phyloP scores from a whole-genome alignment of 2,329 filamentous ascomycete species.

The Didymella exigua region DNA sequence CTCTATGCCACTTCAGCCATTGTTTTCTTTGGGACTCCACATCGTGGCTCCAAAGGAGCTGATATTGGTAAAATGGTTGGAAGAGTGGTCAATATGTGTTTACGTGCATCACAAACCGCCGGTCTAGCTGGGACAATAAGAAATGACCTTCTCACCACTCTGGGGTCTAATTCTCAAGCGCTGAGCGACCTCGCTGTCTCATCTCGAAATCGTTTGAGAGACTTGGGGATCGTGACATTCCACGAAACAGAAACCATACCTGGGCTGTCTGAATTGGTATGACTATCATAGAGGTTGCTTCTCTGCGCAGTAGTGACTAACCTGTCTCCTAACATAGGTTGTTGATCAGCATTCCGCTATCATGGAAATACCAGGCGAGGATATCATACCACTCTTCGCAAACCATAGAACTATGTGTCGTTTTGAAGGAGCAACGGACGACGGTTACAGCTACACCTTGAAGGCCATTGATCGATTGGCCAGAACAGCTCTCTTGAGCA shows the following conservation, averaged over 20 bases:
- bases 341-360: neutral
- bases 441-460: neutral
- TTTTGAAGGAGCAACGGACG: neutral
- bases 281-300: neutral
- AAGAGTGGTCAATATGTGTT: neutral
- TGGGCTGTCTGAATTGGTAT: neutral
- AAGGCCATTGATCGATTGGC: neutral
- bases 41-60: neutral
- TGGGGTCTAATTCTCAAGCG: neutral
- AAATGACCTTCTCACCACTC: neutral
- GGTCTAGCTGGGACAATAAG: neutral
- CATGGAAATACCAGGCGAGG: neutral
- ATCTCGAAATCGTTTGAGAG: neutral
- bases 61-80: neutral
- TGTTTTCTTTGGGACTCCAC: neutral
- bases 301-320: neutral
- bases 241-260: neutral
- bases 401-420: neutral
- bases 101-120: neutral
- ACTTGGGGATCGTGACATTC: neutral
- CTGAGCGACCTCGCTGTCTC: neutral
- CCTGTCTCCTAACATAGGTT: neutral
- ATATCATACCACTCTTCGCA: neutral
- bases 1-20: neutral
- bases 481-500: neutral